Base-by-base conservation (phyloP, 192 early-diverging fungal genomes). In the Coemansia sp. region DNA sequence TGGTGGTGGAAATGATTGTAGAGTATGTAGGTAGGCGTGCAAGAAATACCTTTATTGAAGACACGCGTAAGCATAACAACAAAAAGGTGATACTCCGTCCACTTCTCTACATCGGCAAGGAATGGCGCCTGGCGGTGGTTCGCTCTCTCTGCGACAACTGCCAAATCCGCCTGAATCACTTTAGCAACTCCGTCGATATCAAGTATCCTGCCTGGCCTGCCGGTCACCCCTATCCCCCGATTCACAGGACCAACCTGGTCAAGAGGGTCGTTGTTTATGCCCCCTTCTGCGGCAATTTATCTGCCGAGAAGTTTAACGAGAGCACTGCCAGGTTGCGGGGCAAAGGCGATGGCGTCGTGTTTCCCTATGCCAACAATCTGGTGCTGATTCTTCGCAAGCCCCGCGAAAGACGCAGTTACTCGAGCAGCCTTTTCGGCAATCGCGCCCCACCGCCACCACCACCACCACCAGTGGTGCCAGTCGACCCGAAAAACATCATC, bases 121-220 rank as follows among this genome's bases (percentile, higher is more conserved):
- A 13, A 34, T 61, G 59, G 59, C 59, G 59, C 1, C n/a, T 2
- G 15, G 16, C 18, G 33, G 59, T 18, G 1, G 1, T 61, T 7
- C 5, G 31, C n/a, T 38, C 15, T n/a, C 7, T 61, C 10, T 61
- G 59, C n/a, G 59, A 61, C 34, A 61, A 33, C 59, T 61, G 59
- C 18, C 18, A 9, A 7, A 51, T 51, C 20, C 49, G 15, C 59
- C 31, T 38, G 34, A 61, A 8, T 4, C n/a, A 51, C 49, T 61
- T 61, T n/a, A n/a, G 18, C 34, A 18, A 38, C 31, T 61, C 59
- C 2, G 33, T 29, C 59, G 31, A 61, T 18, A n/a, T 61, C 4
- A 61, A 29, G 29, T 61, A 20, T 13, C 59, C 59, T 7, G 59
- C 59, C 15, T 61, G 59, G 59, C 59, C 59, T n/a, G 18, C 12